Evolutionary conservation across 1,139 yeast genomes (phyloP).

Genomic region (Pneumocystis sp.): DNA sequence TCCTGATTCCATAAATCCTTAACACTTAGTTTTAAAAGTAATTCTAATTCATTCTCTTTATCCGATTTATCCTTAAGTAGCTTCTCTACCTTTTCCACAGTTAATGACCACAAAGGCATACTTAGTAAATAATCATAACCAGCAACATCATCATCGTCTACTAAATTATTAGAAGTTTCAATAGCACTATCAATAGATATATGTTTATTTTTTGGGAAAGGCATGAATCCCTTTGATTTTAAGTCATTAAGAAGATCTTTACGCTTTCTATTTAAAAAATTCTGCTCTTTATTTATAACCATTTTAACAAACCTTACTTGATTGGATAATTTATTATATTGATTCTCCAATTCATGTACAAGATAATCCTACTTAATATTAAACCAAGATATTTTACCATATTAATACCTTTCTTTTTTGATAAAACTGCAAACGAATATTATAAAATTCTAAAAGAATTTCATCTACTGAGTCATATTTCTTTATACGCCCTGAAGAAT

Average conservation of each 20-base stretch:
- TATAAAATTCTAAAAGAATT: conserved; percentile 70
- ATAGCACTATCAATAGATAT: conserved; percentile 25
- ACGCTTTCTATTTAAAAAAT: conserved; percentile 62
- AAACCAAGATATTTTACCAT: background rate
- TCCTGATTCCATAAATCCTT: conserved; percentile 82
- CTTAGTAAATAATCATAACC: conserved; percentile 64
- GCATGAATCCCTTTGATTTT: conserved; percentile 51
- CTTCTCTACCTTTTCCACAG: conserved; percentile 52
- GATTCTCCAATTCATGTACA: conserved; percentile 55
- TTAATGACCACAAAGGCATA: conserved; percentile 88
- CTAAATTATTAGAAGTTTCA: conserved; percentile 9
- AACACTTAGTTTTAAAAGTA: conserved; percentile 52
- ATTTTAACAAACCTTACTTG: conserved; percentile 87
- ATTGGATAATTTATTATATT: conserved; percentile 54
- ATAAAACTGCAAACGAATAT: conserved; percentile 73
- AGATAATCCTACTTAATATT: conserved; percentile 35
- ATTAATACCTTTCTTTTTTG: conserved; percentile 54
- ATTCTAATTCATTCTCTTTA: conserved; percentile 58
- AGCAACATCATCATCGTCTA: conserved; percentile 29
- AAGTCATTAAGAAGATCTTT: conserved; percentile 49
- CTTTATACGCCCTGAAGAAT: conserved; percentile 77
- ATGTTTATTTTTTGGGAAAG: conserved; percentile 30
- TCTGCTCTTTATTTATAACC: conserved; percentile 62
- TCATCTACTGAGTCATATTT: conserved; percentile 63
- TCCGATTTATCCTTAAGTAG: conserved; percentile 56